Evolutionary conservation across 176 grass and related monocot genomes (phyloP).

Genomic region (Eragrostis nindensis): DNA sequence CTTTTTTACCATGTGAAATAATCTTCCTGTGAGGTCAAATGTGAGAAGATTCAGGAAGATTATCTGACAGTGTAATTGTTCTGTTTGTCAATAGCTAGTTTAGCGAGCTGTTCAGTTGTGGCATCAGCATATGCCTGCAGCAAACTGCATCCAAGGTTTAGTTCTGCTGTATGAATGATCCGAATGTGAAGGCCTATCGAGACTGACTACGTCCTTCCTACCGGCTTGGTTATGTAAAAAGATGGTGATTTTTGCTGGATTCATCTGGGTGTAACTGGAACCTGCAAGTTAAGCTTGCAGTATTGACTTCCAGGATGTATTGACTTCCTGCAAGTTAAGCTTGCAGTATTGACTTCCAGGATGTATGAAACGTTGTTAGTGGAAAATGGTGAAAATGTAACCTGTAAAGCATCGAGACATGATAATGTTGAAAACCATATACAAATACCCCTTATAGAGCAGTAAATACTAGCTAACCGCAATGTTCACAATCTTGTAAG

Average conservation of each 20-base stretch:
- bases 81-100: constrained; percentile 46
- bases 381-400: constrained; percentile 39
- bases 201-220: background rate
- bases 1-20: constrained; percentile 15
- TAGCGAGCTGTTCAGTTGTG: constrained; percentile 31
- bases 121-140: constrained; percentile 29
- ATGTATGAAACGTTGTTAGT: constrained; percentile 13
- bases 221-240: constrained; percentile 29
- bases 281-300: constrained; percentile 25
- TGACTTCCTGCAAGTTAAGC: too few relatives aligned
- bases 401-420: constrained; percentile 43
- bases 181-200: background rate
- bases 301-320: constrained; percentile 2
- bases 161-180: constrained; percentile 8
- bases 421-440: constrained; percentile 34
- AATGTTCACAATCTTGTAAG: constrained; percentile 1
- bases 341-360: background rate
- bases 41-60: constrained; percentile 31
- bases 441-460: constrained; percentile 21
- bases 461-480: constrained; percentile 34
- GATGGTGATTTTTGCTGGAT: constrained; percentile 36
- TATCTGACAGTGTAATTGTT: constrained; percentile 13
- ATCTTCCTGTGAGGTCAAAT: constrained; percentile 30
- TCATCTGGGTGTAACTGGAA: constrained; percentile 17
- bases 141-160: background rate